Base-by-base conservation (phyloP, 1,139 yeast genomes). In the Pneumocystis murina region DNA sequence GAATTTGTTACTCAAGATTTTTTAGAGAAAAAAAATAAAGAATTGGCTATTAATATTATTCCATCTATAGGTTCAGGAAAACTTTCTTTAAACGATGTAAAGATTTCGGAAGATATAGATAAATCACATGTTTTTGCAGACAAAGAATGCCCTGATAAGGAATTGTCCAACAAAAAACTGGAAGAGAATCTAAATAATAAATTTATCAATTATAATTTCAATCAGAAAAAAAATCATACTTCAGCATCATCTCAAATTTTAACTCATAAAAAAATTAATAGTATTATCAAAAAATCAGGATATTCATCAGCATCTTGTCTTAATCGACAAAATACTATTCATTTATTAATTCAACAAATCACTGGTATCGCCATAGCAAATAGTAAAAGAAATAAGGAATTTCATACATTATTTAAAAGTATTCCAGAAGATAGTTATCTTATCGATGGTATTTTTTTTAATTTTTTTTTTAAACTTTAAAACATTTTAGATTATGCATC, bases 321-420 rank as follows among this genome's bases (percentile, higher is more conserved):
- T 17, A 6, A 20, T 41, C 54, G 17, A 7, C 48, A 41, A 17
- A 41, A 41, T 41, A 17, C 54, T 17, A 41, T 41, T 17, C 54
- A 41, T 41, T 17, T 20, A 41, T 41, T 41, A 41, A 41, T 41
- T 17, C 54, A 41, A 17, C 24, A 41, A 17, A 41, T 41, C 66
- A 55, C 83, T 71, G 77, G 77, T 12, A 73, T 71, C 68, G 76
- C 78, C 3, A 74, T 74, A 72, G 91, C 97, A 0, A 79, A 85
- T 16, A 79, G 80, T 68, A 83, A 82, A 67, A 78, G 96, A 63
- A 86, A 91, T 70, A 78, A 81, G 1, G 96, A 88, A 40, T 91
- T 87, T 72, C 97, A 90, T 72, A 82, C 81, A 62, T 72, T 87
- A 5, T 92, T 92, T 76, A 78, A 84, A 60, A 78, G 85, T 5